Conservation (phyloP, 345 rosid genomes). For the Populus tremula region DNA sequence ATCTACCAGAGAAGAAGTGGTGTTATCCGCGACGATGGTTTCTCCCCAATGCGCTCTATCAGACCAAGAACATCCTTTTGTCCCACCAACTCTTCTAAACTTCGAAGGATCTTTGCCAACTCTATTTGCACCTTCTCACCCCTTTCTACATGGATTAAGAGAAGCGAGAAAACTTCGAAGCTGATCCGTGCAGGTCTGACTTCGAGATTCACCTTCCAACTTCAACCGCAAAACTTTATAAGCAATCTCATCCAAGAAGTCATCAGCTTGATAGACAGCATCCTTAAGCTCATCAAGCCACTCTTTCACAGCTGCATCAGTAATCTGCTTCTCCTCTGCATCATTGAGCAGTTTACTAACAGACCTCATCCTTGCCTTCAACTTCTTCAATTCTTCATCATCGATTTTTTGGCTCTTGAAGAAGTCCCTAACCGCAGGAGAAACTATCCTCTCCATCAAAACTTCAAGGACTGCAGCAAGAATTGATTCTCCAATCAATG, state of each 20-base stretch:
- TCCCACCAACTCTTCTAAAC: too few species aligned
- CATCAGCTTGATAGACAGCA: conserved; percentile 10
- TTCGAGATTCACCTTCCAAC: not conserved
- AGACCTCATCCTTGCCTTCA: not conserved
- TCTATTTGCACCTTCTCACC: too few species aligned
- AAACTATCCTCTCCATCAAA: not conserved
- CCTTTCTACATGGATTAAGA: too few species aligned
- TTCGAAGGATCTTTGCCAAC: too few species aligned
- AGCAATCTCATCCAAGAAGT: conserved; percentile 10
- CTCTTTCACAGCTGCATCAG: not conserved
- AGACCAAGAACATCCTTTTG: too few species aligned
- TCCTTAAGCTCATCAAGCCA: conserved; percentile 12
- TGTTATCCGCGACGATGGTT: too few species aligned
- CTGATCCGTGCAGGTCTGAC: not conserved
- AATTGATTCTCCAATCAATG: not conserved
- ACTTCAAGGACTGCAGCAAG: not conserved
- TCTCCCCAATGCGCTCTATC: too few species aligned
- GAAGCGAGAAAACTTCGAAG: not conserved
- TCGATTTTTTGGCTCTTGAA: not conserved
- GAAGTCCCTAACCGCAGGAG: not conserved
- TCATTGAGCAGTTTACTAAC: not conserved
- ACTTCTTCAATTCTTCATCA: not conserved
- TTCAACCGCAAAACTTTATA: not conserved
- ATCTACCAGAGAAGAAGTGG: too few species aligned
- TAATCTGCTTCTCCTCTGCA: conserved; percentile 14